Evolutionary conservation across 306 rosid species (phyloP), one percentile per base, ranked within the genome.

Genomic region (Cucurbita moschata): DNA sequence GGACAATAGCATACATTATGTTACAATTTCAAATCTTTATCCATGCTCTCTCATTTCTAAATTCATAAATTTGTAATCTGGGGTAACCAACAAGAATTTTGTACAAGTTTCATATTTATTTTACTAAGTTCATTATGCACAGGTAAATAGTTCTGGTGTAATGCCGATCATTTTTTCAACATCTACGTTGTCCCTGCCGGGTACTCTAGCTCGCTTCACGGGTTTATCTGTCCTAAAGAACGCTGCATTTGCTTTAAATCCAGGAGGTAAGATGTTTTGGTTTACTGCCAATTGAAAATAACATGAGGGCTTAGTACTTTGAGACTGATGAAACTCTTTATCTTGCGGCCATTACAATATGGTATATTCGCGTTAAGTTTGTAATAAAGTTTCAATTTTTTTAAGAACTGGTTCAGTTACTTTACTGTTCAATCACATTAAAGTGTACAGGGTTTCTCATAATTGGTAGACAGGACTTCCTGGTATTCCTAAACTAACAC

Each of bases 81-180:
- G 51, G 44, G 13, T 42, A 46, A 12, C 55, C 39, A 21, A 43
- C 67, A 67, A 43, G 52, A 13, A 43, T 37, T 11, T 23, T 67
- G 43, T 46, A 26, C 44, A 7, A 6, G n/a, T 23, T 63, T 54
- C 16, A 21, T 56, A 69, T 42, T 30, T 61, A 19, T 73, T 26
- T 73, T 56, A 74, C 55, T 69, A 38, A 16, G 71, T 72, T 58
- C 38, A 70, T 10, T 38, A 78, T 79, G 74, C 88, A 90, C 88
- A 93, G 98, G 98, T 93, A 58, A 93, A 93, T 79, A 88, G 98
- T 83, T 86, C 98, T 75, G 98, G 97, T 69, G 98, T 93, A 75
- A 93, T 90, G 97, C 97, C 98, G 35, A 90, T 93, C 80, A 93
- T 93, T 57, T 93, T 93, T 80, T 93, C 98, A 40, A 93, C 97